Base-by-base conservation (phyloP, 192 early-diverging fungal genomes). In the Obelidium mucronatum region DNA sequence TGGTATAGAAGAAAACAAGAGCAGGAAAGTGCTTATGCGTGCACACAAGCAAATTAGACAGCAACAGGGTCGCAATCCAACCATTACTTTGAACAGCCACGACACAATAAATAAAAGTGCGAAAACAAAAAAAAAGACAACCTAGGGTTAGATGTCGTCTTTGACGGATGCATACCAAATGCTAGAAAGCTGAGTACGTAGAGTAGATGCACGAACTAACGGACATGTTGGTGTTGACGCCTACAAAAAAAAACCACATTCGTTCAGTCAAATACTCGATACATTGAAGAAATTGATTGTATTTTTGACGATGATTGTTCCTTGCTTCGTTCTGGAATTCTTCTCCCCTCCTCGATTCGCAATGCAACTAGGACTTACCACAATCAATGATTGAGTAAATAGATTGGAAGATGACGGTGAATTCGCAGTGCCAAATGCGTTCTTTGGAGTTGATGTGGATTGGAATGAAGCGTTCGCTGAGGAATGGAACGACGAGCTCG, bases 91-190 rank as follows among this genome's bases (percentile, higher is more conserved):
- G 0, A 58, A 28, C 13, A 58, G 30, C 11, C 8, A 24, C 11
- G 55, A 24, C 6, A 58, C 55, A 58, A 58, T 11, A 26, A 58
- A 8, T 5, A 24, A 31, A 58, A 58, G 8, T 6, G 44, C 44
- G 26, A 58, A 58, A 58, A 22, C 24, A 58, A 58, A 31, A 31
- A 5, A 8, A 24, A 58, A 58, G 55, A 58, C 55, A 58, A 58
- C 55, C 55, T 58, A 58, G 30, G 55, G 55, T 72, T 72, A 59
- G 40, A 72, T 72, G 56, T 72, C 69, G 69, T 72, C 69, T 59
- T 72, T 55, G 39, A 72, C 69, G 34, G 69, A 72, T 72, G 69
- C 69, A 72, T 59, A 72, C 69, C 52, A 72, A 72, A 72, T 72
- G 52, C 54, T 59, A 22, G 56, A 72, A 26, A 72, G 34, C 53